Evolutionary conservation across 495 filamentous ascomycete species (phyloP).

Genomic region (Trichoderma reesei): DNA sequence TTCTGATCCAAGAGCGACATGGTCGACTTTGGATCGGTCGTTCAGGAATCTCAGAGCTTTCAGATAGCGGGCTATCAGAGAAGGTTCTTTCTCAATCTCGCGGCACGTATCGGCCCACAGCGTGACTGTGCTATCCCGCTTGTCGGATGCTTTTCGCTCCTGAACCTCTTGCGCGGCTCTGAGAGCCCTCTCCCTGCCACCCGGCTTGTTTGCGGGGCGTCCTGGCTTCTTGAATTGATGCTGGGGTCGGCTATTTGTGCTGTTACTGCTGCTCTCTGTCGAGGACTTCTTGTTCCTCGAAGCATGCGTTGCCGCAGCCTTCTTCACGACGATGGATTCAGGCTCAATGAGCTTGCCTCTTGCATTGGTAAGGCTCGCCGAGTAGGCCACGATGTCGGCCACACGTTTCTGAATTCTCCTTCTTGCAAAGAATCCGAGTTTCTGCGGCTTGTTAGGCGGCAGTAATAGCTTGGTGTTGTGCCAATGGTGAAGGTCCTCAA

Average conservation of each 20-base stretch:
- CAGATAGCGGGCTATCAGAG: constrained; percentile 28
- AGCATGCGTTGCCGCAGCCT: constrained; percentile 1
- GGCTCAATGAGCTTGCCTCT: constrained; percentile 53
- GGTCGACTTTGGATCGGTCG: constrained; percentile 21
- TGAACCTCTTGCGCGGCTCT: not conserved
- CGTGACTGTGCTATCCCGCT: constrained; percentile 16
- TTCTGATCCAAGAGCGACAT: constrained; percentile 29
- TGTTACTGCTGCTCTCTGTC: constrained; percentile 14
- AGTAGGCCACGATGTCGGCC: constrained; percentile 56
- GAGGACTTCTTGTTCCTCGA: constrained; percentile 14
- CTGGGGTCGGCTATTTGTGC: constrained; percentile 4
- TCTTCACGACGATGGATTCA: constrained; percentile 43
- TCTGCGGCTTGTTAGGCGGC: constrained; percentile 12
- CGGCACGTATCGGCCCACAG: constrained; percentile 17
- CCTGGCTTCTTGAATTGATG: not conserved
- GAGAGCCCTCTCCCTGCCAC: not conserved
- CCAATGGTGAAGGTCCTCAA: constrained; percentile 55
- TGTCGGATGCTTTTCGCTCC: constrained; percentile 19
- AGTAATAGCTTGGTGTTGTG: constrained; percentile 48
- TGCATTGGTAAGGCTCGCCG: constrained; percentile 58
- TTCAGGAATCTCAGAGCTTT: constrained; percentile 34
- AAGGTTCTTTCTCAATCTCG: constrained; percentile 24
- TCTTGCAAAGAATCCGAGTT: constrained; percentile 17
- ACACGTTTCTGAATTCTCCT: constrained; percentile 40
- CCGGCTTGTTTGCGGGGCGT: constrained; percentile 4